Base-by-base conservation (phyloP, 306 rosid genomes). In the Sophora flavescens region DNA sequence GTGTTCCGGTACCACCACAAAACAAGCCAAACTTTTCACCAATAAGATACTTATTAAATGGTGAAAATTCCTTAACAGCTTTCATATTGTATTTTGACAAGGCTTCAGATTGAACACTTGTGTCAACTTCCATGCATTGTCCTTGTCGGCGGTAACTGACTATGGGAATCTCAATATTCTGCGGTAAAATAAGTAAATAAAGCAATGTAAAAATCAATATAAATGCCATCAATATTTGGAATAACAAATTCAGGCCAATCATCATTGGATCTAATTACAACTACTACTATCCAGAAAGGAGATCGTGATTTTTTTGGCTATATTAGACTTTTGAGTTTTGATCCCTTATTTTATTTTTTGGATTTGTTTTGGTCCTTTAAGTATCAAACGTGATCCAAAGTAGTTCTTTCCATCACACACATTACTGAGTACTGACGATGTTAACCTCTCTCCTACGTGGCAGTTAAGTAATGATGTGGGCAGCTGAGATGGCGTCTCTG, bases 131-230 rank as follows among this genome's bases (percentile, higher is more conserved):
- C 89, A 85, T 85, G 22, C 28, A 17, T 45, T 85, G 89, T 52
- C 89, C 87, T 50, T 67, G 79, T 36, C 81, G 86, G 48, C 57
- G 32, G 65, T 85, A 88, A 80, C 83, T 83, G 63, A 85, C 84
- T 70, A 88, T 14, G 17, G 91, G 89, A 78, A 88, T 85, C 82
- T 88, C 91, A 72, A 88, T 75, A 88, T 88, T 88, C 91, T 88
- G 83, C 82, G 65, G 30, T 42, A 68, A 74, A 47, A 72, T 16
- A 64, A 69, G 54, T 10, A 72, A 70, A 72, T 17, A 10, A 57
- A 58, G 15, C 2, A 57, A 42, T 44, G 22, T 13, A 59, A 17
- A 69, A 84, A 8, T 38, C 26, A 67, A 53, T 47, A 11, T 33
- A 73, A 60, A 73, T 8, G 14, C 6, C 12, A 78, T 60, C 16